Percentiles rank a stretch among this genome's conserved stretches.
phyloP scores from a whole-genome alignment of 2,329 filamentous ascomycete species.

The Camptophora hylomeconis region DNA sequence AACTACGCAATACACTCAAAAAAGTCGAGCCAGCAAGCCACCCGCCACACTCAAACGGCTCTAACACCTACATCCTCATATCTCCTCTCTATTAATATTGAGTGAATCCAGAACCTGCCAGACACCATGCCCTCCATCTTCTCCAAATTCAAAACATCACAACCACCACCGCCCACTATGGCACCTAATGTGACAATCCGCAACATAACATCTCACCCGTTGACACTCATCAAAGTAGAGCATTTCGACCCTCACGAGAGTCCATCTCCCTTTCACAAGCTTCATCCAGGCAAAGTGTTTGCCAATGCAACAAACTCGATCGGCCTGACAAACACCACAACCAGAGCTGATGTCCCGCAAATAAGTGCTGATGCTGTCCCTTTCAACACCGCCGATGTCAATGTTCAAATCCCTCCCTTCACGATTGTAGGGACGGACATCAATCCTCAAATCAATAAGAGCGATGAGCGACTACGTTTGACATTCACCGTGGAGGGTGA shows the following conservation, averaged over 20 bases:
- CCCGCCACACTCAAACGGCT: no score
- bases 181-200: constrained; percentile 53
- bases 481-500: constrained; percentile 56
- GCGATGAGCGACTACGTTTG: constrained; percentile 57
- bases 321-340: constrained; percentile 30
- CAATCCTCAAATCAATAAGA: constrained; percentile 41
- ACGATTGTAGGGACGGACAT: constrained; percentile 51
- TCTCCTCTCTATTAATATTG: no score
- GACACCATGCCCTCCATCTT: no score
- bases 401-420: constrained; percentile 56
- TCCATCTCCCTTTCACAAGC: constrained; percentile 12
- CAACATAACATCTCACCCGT: constrained; percentile 62
- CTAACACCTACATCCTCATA: no score
- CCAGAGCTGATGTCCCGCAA: constrained; percentile 28
- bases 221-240: constrained; percentile 62
- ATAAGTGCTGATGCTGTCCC: constrained; percentile 44
- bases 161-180: constrained; percentile 18
- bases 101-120: no score
- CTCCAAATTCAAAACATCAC: no score
- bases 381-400: constrained; percentile 49
- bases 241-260: constrained; percentile 45
- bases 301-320: constrained; percentile 34
- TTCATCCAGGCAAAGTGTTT: constrained; percentile 22
- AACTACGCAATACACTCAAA: no score
- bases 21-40: no score